Percentiles rank a stretch among this genome's conserved stretches.
Conservation (phyloP, 257 asterid species). For the Linderniella brevidens region DNA sequence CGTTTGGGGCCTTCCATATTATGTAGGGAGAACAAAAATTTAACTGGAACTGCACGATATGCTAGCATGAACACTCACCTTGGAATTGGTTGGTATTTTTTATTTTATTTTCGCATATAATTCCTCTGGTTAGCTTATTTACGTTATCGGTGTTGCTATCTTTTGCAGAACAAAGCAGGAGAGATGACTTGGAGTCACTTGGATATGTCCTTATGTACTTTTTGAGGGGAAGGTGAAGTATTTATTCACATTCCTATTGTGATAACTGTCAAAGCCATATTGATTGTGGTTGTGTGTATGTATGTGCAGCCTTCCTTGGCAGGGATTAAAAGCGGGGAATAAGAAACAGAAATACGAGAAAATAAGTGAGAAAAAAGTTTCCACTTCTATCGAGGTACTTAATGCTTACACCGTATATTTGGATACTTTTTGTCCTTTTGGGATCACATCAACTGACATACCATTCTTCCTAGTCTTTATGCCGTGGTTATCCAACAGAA, state of each 20-base stretch:
- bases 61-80: conserved; percentile 98
- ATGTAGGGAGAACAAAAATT: conserved; percentile 86
- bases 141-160: conserved; percentile 1
- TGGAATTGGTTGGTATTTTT: conserved; percentile 58
- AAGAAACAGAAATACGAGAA: conserved; percentile 93
- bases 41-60: conserved; percentile 97
- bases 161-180: conserved; percentile 80
- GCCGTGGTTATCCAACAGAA: conserved; percentile 89
- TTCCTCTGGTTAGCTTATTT: not conserved
- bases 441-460: conserved; percentile 11
- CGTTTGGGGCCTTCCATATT: conserved; percentile 3
- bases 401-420: conserved; percentile 5
- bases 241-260: conserved; percentile 3
- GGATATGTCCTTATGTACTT: conserved; percentile 92
- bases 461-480: conserved; percentile 39
- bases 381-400: conserved; percentile 90
- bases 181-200: conserved; percentile 98
- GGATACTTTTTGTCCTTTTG: conserved; percentile 8
- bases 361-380: conserved; percentile 86
- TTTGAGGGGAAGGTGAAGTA: conserved; percentile 79
- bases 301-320: conserved; percentile 82
- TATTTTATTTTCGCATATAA: conserved; percentile 7
- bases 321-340: conserved; percentile 92
- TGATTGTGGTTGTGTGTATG: conserved; percentile 20
- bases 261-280: conserved; percentile 11